A percentile compares a stretch with the other conserved stretches of the same genome.
These are phyloP conservation scores for Calonectria leucothoes DNA, from an alignment of 2,329 filamentous ascomycete genomes.

Conservation along the genomic window DNA sequence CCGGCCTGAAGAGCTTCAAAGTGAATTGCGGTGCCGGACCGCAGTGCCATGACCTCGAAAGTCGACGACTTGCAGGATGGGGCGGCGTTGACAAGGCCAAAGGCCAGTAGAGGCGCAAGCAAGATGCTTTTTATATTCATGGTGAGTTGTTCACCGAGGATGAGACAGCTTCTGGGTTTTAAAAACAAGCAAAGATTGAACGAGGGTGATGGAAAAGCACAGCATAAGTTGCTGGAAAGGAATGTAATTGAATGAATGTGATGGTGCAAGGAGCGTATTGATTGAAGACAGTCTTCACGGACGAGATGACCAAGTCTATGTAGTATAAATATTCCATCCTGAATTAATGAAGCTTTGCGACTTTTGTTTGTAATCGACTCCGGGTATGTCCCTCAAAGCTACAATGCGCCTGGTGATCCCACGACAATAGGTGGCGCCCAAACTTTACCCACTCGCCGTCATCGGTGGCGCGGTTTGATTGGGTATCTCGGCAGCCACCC, in stretches of 20 bases:
- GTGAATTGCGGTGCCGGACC: background rate
- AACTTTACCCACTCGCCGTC: background rate
- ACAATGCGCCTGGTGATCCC: background rate
- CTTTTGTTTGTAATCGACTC: background rate
- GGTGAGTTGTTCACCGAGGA: background rate
- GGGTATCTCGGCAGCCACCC: background rate
- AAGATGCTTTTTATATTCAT: background rate
- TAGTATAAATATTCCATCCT: background rate
- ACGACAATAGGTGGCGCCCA: background rate
- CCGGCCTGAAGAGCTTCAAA: background rate
- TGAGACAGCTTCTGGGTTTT: too few species aligned
- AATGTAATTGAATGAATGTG: background rate
- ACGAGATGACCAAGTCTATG: background rate
- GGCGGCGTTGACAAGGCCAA: background rate
- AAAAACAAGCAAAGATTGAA: background rate
- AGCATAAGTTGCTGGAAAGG: background rate
- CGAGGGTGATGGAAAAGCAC: too few species aligned
- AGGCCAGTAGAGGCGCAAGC: background rate
- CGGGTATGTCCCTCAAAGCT: background rate
- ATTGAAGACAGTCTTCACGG: too few species aligned
- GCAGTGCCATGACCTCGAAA: background rate
- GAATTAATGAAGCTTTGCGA: background rate
- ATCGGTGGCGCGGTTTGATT: background rate
- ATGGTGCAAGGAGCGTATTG: background rate
- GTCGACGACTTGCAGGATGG: background rate